Evolutionary conservation across 805 yeast genomes (phyloP).

Genomic region (Candida boidinii): DNA sequence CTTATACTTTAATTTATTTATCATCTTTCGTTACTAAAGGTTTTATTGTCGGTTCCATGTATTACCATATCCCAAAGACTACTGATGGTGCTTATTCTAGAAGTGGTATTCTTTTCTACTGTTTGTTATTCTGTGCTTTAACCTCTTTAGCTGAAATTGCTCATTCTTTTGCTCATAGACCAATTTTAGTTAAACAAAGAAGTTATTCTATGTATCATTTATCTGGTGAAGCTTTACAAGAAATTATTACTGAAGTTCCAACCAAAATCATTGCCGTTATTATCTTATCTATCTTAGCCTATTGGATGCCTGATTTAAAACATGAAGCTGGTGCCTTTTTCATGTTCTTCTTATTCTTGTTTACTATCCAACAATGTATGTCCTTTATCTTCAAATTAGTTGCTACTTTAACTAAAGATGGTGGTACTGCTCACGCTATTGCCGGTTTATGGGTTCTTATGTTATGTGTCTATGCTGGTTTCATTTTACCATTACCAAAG

Average conservation of each 20-base stretch:
- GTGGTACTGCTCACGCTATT: constrained; percentile 47
- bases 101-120: constrained; percentile 55
- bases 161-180: constrained; percentile 50
- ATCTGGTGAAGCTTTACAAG: constrained; percentile 57
- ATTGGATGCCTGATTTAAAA: constrained; percentile 47
- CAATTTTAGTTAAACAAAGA: constrained; percentile 55
- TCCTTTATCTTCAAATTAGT: constrained; percentile 44
- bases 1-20: constrained; percentile 44
- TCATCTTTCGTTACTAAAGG: constrained; percentile 51
- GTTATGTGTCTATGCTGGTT: constrained; percentile 50
- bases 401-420: constrained; percentile 43
- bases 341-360: constrained; percentile 34
- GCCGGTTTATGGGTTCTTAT: constrained; percentile 48
- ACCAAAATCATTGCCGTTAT: constrained; percentile 43
- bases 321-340: constrained; percentile 49
- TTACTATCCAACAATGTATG: constrained; percentile 39
- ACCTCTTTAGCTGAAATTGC: constrained; percentile 58
- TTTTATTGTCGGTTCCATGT: constrained; percentile 53
- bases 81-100: constrained; percentile 52
- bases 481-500: constrained; percentile 28
- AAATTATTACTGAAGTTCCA: constrained; percentile 53
- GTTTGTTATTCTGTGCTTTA: constrained; percentile 51
- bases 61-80: constrained; percentile 39
- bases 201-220: constrained; percentile 55
- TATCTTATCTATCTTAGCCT: constrained; percentile 34